Evolutionary conservation across 1,284 basidiomycete genomes (phyloP).

Genomic region (Coniferiporia sulphurascens): DNA sequence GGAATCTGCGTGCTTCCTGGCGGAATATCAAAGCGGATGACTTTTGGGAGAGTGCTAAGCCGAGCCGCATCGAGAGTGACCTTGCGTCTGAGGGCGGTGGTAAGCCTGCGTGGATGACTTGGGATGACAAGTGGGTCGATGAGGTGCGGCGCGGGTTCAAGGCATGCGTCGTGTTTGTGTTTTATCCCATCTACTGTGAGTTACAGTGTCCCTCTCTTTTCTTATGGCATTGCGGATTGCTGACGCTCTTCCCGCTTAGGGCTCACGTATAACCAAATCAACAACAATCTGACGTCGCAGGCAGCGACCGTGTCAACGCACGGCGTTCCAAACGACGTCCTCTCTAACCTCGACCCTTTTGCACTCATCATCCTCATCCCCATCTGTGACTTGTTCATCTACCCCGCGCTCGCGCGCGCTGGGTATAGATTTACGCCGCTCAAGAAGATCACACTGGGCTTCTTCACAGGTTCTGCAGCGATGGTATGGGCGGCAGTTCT

Average conservation of each 20-base stretch:
- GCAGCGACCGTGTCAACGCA: slow-evolving; percentile 69
- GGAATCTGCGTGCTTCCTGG: slow-evolving; percentile 46
- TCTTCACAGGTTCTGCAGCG: slow-evolving; percentile 31
- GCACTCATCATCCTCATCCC: slow-evolving; percentile 74
- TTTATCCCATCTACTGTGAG: slow-evolving; percentile 71
- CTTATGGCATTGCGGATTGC: slow-evolving; percentile 12
- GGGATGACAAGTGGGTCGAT: slow-evolving; percentile 77
- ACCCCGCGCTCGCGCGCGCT: slow-evolving; percentile 35
- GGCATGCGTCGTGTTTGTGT: slow-evolving; percentile 80
- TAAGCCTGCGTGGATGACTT: slow-evolving; percentile 65
- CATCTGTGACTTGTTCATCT: slow-evolving; percentile 57
- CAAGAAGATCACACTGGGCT: slow-evolving; percentile 40
- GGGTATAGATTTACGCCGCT: slow-evolving; percentile 38
- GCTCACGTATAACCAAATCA: slow-evolving; percentile 72
- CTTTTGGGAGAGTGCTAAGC: slow-evolving; percentile 81
- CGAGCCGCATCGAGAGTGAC: slow-evolving; percentile 42
- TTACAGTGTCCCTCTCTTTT: slow-evolving; percentile 2
- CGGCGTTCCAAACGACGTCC: slow-evolving; percentile 76
- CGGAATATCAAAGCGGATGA: slow-evolving; percentile 50
- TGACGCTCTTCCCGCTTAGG: slow-evolving; percentile 40
- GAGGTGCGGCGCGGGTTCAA: slow-evolving; percentile 80
- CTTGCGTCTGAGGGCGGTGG: slow-evolving; percentile 22
- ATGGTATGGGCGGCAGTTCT: slow-evolving; percentile 60
- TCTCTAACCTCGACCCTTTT: slow-evolving; percentile 78
- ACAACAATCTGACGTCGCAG: slow-evolving; percentile 77